phyloP scores from a whole-genome alignment of 495 filamentous ascomycete genomes.

The Haplographium delicatum region DNA sequence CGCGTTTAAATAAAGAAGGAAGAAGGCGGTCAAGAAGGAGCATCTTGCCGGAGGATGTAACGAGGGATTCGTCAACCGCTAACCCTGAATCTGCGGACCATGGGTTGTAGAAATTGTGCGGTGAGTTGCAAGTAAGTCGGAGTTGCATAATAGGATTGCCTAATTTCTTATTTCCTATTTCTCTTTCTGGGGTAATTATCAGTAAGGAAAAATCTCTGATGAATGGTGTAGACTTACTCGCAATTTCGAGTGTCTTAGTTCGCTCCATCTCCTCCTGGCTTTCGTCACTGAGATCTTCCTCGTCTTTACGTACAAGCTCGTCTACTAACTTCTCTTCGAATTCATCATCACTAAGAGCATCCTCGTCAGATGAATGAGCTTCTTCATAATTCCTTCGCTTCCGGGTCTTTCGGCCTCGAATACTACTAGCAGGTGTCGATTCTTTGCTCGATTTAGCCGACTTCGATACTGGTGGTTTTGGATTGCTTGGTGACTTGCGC shows the following conservation, averaged over 20 bases:
- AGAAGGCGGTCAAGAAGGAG: slow-evolving; percentile 84
- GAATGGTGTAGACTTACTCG: slow-evolving; percentile 45
- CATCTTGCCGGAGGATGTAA: slow-evolving; percentile 92
- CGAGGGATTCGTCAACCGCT: slow-evolving; percentile 66
- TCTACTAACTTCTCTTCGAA: slow-evolving; percentile 66
- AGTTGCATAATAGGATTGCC: slow-evolving; percentile 94
- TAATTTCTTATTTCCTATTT: slow-evolving; percentile 87
- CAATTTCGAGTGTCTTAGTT: slow-evolving; percentile 68
- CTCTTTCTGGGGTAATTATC: slow-evolving; percentile 48
- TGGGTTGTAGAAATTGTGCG: slow-evolving; percentile 95
- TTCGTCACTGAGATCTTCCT: slow-evolving; percentile 38
- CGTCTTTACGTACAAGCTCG: slow-evolving; percentile 42
- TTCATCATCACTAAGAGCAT: slow-evolving; percentile 68
- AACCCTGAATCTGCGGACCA: slow-evolving; percentile 50
- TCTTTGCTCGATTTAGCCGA: slow-evolving; percentile 65
- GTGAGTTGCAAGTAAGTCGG: slow-evolving; percentile 84
- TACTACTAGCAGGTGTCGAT: slow-evolving; percentile 59
- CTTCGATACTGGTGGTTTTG: slow-evolving; percentile 42
- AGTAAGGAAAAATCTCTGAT: slow-evolving; percentile 13
- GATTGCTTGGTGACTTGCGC: slow-evolving; percentile 36
- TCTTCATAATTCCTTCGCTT: slow-evolving; percentile 43
- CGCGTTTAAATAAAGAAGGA: slow-evolving; percentile 63
- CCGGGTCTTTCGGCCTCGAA: slow-evolving; percentile 34
- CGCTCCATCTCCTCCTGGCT: slow-evolving; percentile 58
- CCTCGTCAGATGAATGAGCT: slow-evolving; percentile 55